These are phyloP conservation scores for Talaromyces piceae DNA, from an alignment of 2,329 filamentous ascomycete genomes.

Conservation along the genomic window DNA sequence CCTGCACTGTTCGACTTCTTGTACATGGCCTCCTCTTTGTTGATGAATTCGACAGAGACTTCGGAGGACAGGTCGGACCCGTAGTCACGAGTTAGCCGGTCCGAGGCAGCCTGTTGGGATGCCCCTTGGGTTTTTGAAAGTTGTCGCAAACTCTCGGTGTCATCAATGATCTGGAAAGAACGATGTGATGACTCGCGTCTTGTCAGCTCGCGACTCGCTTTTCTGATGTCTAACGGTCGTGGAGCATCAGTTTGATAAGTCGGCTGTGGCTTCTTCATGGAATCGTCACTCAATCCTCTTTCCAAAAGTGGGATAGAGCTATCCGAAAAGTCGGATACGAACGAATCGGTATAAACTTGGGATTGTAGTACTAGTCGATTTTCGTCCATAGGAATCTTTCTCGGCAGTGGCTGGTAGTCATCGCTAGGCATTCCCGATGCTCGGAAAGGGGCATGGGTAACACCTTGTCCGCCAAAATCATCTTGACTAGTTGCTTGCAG, in stretches of 20 bases:
- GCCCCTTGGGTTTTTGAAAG: slow-evolving; percentile 24
- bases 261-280: slow-evolving; percentile 40
- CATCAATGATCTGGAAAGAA: slow-evolving; percentile 44
- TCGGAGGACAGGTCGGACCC: slow-evolving; percentile 48
- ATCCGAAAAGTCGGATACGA: slow-evolving; percentile 64
- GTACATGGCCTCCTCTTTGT: slow-evolving; percentile 29
- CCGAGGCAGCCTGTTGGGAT: slow-evolving; percentile 1
- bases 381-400: background rate
- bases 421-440: background rate
- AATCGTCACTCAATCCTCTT: slow-evolving; percentile 47
- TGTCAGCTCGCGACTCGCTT: slow-evolving; percentile 21
- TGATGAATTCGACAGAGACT: slow-evolving; percentile 45
- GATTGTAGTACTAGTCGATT: slow-evolving; percentile 21
- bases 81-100: slow-evolving; percentile 31
- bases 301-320: slow-evolving; percentile 71
- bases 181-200: slow-evolving; percentile 37
- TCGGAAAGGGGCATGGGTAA: background rate
- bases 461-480: background rate
- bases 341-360: slow-evolving; percentile 34
- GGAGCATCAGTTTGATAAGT: slow-evolving; percentile 16
- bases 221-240: slow-evolving; percentile 20
- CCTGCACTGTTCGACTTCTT: slow-evolving; percentile 21
- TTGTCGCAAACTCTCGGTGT: slow-evolving; percentile 45
- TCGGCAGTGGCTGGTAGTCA: background rate
- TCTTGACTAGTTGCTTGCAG: background rate